Evolutionary conservation across 345 rosid genomes (phyloP), one percentile per base, ranked within the genome.

Genomic region (Moricandia moricandioides): DNA sequence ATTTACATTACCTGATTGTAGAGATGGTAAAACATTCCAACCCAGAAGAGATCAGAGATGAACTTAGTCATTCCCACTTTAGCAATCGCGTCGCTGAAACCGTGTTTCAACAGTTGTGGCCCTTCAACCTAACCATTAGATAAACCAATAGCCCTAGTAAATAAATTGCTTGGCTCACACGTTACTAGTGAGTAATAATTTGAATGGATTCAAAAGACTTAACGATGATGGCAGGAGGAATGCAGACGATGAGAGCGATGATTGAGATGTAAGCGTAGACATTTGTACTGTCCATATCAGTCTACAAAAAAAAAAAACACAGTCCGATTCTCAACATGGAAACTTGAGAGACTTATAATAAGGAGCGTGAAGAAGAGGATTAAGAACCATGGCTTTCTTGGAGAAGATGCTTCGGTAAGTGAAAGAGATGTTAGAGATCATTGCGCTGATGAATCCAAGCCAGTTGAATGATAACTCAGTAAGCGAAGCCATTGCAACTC

Each of bases 211-310:
- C 6, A 58, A 39, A 35, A 58, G 67, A 65, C 85, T 89, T 90
- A 69, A 94, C 97, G 62, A 94, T 69, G 64, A 94, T 55, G 81
- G 97, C 96, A 4, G 98, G 98, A 68, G 98, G 97, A 78, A 94
- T 76, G 80, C 98, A 91, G 76, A 90, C 89, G 40, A 90, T 0
- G 79, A 94, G 97, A 54, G 98, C 97, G 2, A 91, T 91, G 73
- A 94, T 91, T 72, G 99, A 91, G 79, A 94, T 94, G 85, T 95
- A 95, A 65, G 99, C 97, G 62, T 91, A 95, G 24, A 91, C 7
- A 72, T 95, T 91, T 30, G 97, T 95, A 77, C 97, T 95, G 87
- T 92, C 99, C 97, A 95, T 95, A 69, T 87, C 97, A 70, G 99
- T 95, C 97, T 91, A 91, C 17, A 70, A 62, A 49, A 29, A 21